Percentiles rank a stretch among this genome's conserved stretches.
Evolutionary conservation across 306 rosid genomes (phyloP).

Genomic region (Inga laurina): DNA sequence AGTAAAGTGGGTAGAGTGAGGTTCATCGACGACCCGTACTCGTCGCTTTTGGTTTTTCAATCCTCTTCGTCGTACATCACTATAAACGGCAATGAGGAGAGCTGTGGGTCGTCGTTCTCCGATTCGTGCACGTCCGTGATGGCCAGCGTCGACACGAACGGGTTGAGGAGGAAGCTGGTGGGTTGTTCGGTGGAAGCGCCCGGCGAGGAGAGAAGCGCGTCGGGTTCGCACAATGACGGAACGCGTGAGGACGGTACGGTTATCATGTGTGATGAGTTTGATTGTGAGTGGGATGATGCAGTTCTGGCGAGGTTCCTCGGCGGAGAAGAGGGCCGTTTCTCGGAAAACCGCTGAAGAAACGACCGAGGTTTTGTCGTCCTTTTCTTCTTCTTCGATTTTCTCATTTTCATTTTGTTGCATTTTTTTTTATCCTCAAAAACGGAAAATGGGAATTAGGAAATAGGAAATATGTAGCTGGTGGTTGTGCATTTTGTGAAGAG

Average conservation of each 20-base stretch:
- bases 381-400: not conserved
- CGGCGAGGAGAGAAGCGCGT: constrained; percentile 23
- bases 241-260: constrained; percentile 18
- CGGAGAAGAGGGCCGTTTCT: constrained; percentile 31
- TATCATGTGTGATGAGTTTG: not conserved
- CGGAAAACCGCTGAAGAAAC: not conserved
- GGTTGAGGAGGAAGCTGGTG: constrained; percentile 9
- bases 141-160: constrained; percentile 58
- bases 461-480: not conserved
- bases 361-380: not conserved
- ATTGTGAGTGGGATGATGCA: constrained; percentile 41
- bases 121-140: constrained; percentile 65
- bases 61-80: constrained; percentile 66
- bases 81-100: constrained; percentile 78
- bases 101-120: constrained; percentile 78
- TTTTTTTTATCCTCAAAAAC: not conserved
- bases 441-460: not conserved
- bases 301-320: constrained; percentile 47
- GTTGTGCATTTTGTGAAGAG: not conserved
- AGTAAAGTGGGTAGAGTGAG: constrained; percentile 17
- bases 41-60: constrained; percentile 45
- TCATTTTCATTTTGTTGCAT: not conserved
- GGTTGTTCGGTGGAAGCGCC: not conserved
- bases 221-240: constrained; percentile 4
- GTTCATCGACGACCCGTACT: constrained; percentile 59